These are phyloP conservation scores for Uronychia setigera DNA, from an alignment of 73 alveolate genomes.

Conservation along the genomic window DNA sequence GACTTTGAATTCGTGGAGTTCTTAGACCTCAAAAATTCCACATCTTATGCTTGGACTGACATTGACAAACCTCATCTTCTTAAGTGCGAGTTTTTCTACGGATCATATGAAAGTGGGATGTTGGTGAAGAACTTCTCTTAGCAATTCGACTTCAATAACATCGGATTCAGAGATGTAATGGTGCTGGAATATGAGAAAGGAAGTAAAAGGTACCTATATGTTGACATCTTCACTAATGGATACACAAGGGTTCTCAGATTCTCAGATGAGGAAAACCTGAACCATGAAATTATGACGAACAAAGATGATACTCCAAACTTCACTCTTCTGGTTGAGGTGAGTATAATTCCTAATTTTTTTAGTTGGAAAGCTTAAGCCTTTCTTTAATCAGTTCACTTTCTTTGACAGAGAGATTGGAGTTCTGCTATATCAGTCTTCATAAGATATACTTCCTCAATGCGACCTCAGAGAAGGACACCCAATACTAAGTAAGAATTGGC, in stretches of 20 bases:
- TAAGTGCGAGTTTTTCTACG: conserved; percentile 18
- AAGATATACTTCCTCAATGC: conserved; percentile 1
- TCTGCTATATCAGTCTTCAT: background rate
- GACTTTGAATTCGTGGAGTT: conserved; percentile 29
- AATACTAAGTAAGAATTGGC: conserved; percentile 36
- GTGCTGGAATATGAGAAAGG: conserved; percentile 17
- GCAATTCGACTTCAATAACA: conserved; percentile 34
- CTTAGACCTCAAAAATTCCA: conserved; percentile 12
- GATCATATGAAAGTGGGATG: conserved; percentile 19
- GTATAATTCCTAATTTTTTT: conserved; percentile 8
- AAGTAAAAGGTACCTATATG: conserved; percentile 7
- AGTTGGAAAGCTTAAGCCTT: conserved; percentile 14
- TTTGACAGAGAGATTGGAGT: background rate
- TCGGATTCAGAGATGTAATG: background rate
- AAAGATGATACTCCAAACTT: conserved; percentile 40
- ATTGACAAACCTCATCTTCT: conserved; percentile 16
- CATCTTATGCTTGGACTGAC: conserved; percentile 51
- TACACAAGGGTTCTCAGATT: conserved; percentile 40
- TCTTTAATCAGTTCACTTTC: conserved; percentile 15
- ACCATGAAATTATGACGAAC: conserved; percentile 10
- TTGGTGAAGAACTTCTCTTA: background rate
- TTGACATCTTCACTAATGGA: conserved; percentile 57
- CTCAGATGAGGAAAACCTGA: conserved; percentile 17
- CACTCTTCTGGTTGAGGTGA: conserved; percentile 9
- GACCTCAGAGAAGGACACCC: conserved; percentile 18